A percentile compares a stretch with the other conserved stretches of the same genome.
phyloP scores from a whole-genome alignment of 2,329 filamentous ascomycete genomes.

The Exophiala aquamarina region DNA sequence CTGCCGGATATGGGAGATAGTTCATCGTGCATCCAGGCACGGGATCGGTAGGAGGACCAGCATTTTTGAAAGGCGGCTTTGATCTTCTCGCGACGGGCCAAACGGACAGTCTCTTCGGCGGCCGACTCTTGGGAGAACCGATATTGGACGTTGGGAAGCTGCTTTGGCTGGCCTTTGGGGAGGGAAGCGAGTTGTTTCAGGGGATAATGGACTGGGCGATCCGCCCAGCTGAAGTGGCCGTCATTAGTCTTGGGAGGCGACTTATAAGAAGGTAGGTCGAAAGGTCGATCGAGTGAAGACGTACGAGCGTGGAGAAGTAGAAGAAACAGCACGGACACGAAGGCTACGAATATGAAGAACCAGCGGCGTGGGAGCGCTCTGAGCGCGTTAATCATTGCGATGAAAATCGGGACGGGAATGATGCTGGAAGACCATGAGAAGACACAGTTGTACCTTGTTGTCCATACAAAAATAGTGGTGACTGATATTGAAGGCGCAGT shows the following conservation, averaged over 20 bases:
- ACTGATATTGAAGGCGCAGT: too few species aligned
- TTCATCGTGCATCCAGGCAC: conserved; percentile 66
- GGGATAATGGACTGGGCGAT: conserved; percentile 18
- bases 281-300: too few species aligned
- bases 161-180: conserved; percentile 25
- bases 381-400: too few species aligned
- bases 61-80: conserved; percentile 52
- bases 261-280: not conserved
- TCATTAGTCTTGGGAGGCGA: not conserved
- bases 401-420: too few species aligned
- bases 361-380: too few species aligned
- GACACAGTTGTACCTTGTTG: too few species aligned
- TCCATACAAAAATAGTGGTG: too few species aligned
- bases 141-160: conserved; percentile 32
- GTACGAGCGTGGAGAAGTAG: too few species aligned
- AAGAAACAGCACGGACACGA: too few species aligned
- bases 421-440: too few species aligned
- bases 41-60: conserved; percentile 60
- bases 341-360: too few species aligned
- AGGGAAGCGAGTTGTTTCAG: conserved; percentile 13
- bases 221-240: not conserved
- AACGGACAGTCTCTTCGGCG: not conserved
- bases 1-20: conserved; percentile 56
- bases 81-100: conserved; percentile 43
- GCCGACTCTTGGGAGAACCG: conserved; percentile 28